phyloP scores from a whole-genome alignment of 495 filamentous ascomycete species.

The Parachaetomium inaequale region DNA sequence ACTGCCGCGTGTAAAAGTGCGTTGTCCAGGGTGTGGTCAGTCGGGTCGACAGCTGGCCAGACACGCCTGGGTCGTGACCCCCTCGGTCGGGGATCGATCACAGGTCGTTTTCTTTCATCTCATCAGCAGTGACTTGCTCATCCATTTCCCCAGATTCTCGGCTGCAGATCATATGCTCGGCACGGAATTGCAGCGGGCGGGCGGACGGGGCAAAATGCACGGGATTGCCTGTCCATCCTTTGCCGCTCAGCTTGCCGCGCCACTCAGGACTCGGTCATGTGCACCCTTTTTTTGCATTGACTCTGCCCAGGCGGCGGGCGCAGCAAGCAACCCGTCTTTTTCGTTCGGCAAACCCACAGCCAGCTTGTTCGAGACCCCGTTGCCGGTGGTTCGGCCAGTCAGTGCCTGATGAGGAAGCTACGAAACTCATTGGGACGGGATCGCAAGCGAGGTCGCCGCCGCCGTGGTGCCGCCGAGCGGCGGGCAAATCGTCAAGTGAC shows the following conservation, averaged over 20 bases:
- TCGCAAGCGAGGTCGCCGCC: not conserved
- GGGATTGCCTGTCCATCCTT: not conserved
- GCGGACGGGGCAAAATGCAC: slow-evolving; percentile 6
- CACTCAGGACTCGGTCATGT: not conserved
- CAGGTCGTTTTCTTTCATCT: not conserved
- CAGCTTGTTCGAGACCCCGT: not conserved
- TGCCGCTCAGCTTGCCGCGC: slow-evolving; percentile 7
- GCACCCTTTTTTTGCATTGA: not conserved
- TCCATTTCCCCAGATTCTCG: slow-evolving; percentile 14
- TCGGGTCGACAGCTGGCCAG: slow-evolving; percentile 5
- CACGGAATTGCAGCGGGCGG: slow-evolving; percentile 5
- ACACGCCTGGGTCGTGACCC: not conserved
- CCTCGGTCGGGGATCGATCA: slow-evolving; percentile 2
- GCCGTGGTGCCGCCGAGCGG: slow-evolving; percentile 9
- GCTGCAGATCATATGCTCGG: slow-evolving; percentile 9
- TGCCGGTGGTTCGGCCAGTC: not conserved
- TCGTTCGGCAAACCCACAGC: not conserved
- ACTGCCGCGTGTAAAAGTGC: slow-evolving; percentile 20
- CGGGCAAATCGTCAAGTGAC: slow-evolving; percentile 14
- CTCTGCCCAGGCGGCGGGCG: not conserved
- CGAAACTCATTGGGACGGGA: not conserved
- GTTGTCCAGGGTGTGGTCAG: slow-evolving; percentile 9
- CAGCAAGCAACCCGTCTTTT: not conserved
- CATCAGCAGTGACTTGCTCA: not conserved
- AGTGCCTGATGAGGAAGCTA: slow-evolving; percentile 13